phyloP scores from a whole-genome alignment of 345 rosid species.

The Boechera retrofracta region DNA sequence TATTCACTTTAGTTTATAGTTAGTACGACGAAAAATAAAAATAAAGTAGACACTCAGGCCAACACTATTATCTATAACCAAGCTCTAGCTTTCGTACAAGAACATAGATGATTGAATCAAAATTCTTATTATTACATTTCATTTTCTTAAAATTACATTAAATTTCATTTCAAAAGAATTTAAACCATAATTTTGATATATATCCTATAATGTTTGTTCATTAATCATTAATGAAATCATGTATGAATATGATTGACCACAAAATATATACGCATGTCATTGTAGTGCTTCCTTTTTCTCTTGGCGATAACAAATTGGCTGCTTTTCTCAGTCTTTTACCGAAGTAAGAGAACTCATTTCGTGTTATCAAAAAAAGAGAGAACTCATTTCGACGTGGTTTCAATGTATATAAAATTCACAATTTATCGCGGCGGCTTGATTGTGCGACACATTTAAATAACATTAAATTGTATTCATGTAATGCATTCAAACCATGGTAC shows the following conservation, averaged over 20 bases:
- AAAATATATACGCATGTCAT: slow-evolving; percentile 4
- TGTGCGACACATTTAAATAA: neutral
- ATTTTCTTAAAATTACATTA: too few relatives aligned
- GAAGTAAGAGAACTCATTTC: too few relatives aligned
- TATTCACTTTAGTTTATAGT: slow-evolving; percentile 34
- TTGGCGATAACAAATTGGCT: neutral
- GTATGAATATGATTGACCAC: neutral
- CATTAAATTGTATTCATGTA: neutral
- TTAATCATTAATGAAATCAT: neutral
- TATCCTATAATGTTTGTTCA: slow-evolving; percentile 5
- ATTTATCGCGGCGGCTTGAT: neutral
- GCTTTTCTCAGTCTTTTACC: neutral
- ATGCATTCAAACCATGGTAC: neutral
- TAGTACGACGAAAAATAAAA: slow-evolving; percentile 27
- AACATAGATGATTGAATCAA: slow-evolving; percentile 24
- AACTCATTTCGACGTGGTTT: neutral
- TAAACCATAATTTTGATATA: neutral
- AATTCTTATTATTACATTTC: neutral
- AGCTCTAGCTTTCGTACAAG: slow-evolving; percentile 39
- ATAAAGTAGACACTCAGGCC: slow-evolving; percentile 16
- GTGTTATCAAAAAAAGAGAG: neutral
- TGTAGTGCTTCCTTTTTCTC: neutral
- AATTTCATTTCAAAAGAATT: neutral
- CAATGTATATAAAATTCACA: neutral
- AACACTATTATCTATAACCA: slow-evolving; percentile 10